Percentiles rank a stretch among this genome's conserved stretches.
Evolutionary conservation across 805 yeast species (phyloP).

Genomic region (Metschnikowia orientalis): DNA sequence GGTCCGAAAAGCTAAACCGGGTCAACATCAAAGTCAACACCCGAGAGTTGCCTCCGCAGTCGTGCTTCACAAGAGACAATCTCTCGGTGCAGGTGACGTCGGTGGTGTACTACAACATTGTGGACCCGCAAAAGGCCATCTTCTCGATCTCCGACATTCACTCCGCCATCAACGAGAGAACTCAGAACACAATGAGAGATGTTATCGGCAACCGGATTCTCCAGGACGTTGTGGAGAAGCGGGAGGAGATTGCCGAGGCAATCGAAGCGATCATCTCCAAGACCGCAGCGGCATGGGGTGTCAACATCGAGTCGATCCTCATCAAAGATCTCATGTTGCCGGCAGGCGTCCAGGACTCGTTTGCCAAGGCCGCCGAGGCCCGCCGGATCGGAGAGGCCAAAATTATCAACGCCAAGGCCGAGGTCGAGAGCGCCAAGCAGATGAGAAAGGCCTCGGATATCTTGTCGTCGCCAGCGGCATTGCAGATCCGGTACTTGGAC

Average conservation of each 20-base stretch:
- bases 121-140: conserved; percentile 63
- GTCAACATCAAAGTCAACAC: conserved; percentile 57
- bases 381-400: conserved; percentile 72
- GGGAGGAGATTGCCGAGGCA: conserved; percentile 63
- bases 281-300: conserved; percentile 70
- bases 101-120: conserved; percentile 62
- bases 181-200: conserved; percentile 69
- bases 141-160: conserved; percentile 53
- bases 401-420: conserved; percentile 70
- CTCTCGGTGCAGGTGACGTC: conserved; percentile 59
- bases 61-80: conserved; percentile 68
- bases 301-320: conserved; percentile 58
- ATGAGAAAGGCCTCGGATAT: conserved; percentile 79
- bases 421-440: conserved; percentile 68
- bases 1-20: conserved; percentile 50
- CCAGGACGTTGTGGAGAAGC: conserved; percentile 69
- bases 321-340: conserved; percentile 63
- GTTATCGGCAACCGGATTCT: conserved; percentile 62
- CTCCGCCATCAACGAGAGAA: conserved; percentile 57
- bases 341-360: conserved; percentile 50
- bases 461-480: conserved; percentile 67
- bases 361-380: conserved; percentile 73
- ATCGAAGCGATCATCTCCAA: conserved; percentile 57
- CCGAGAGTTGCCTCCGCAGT: conserved; percentile 61
- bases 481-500: conserved; percentile 73